Evolutionary conservation across 1,139 yeast species (phyloP), one percentile per base, ranked within the genome.

Genomic region (Yamadazyma buinensis): DNA sequence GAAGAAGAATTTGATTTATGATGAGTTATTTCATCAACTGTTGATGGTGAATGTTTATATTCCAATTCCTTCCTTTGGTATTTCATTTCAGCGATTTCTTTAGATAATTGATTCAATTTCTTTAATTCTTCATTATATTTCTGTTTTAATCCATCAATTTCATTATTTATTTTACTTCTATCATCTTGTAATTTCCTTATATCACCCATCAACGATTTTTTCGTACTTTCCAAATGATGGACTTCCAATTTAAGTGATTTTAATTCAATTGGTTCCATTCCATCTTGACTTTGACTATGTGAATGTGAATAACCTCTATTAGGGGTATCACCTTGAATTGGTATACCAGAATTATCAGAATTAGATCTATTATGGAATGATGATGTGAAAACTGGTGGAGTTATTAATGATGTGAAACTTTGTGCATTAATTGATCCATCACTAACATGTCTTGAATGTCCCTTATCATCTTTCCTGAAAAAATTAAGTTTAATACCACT

Each of bases 371-470:
- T 55, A 41, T 62, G 72, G 40, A 61, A 72, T 8, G 51, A 57
- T 26, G 51, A 40, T 24, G 43, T 41, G 8, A 70, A 71, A 9
- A 72, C 52, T 13, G 77, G 75, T 4, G 77, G 76, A 0, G 77
- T 69, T 4, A 65, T 59, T 9, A 28, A 32, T 9, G 26, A 32
- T 6, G 33, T 26, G 22, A 23, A 28, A 10, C 20, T 21, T 12
- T 25, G 21, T 17, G 19, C 5, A 24, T 26, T 31, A 23, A 64
- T 48, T 4, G 71, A 62, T 4, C 74, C 67, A 25, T 68, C 75
- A 30, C 72, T 66, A 9, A 57, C 65, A 36, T 64, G 64, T 25
- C 76, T 62, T 1, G 67, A 47, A 44, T 67, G 75, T 23, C 50
- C 48, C 15, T 28, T 38, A 15, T 50, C 57, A 13, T 51, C 57